These are phyloP conservation scores for Filobasidium uniguttulatum DNA, from an alignment of 1,284 basidiomycete genomes.

Conservation along the genomic window DNA sequence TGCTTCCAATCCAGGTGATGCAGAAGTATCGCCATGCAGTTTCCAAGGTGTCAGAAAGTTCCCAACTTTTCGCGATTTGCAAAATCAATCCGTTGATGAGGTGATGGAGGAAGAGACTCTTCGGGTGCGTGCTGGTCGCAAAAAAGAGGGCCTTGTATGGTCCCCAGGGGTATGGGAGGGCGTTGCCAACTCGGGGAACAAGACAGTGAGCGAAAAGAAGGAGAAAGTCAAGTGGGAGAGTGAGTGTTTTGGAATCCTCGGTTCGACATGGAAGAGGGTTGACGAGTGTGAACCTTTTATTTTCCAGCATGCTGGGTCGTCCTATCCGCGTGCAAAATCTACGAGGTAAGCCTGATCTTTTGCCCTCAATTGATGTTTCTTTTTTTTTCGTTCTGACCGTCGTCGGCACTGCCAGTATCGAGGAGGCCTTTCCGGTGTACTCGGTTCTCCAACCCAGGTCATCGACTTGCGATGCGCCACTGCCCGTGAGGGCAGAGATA, in stretches of 20 bases:
- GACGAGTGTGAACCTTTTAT: not conserved
- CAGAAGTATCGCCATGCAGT: not conserved
- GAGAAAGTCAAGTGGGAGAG: constrained; percentile 32
- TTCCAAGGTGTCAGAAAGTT: too few species aligned
- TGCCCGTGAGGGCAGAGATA: constrained; percentile 35
- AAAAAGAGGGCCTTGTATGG: constrained; percentile 37
- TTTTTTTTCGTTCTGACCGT: not conserved
- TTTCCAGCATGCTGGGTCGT: constrained; percentile 34
- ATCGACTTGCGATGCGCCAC: constrained; percentile 37
- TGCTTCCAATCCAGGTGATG: not conserved
- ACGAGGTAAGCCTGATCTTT: constrained; percentile 23
- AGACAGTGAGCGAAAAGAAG: constrained; percentile 16
- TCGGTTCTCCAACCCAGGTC: constrained; percentile 27
- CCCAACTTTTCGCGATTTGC: constrained; percentile 12
- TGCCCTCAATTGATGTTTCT: not conserved
- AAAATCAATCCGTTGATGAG: constrained; percentile 6
- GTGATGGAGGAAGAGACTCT: constrained; percentile 27
- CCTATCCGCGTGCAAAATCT: constrained; percentile 33
- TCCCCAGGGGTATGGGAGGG: constrained; percentile 34
- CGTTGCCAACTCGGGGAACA: constrained; percentile 19
- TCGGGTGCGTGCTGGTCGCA: constrained; percentile 30
- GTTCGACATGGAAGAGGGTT: not conserved
- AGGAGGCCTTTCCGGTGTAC: constrained; percentile 23
- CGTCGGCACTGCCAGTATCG: constrained; percentile 21
- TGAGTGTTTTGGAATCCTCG: constrained; percentile 17